Evolutionary conservation across 768 basidiomycete genomes (phyloP).

Genomic region (Lyophyllum shimeji): DNA sequence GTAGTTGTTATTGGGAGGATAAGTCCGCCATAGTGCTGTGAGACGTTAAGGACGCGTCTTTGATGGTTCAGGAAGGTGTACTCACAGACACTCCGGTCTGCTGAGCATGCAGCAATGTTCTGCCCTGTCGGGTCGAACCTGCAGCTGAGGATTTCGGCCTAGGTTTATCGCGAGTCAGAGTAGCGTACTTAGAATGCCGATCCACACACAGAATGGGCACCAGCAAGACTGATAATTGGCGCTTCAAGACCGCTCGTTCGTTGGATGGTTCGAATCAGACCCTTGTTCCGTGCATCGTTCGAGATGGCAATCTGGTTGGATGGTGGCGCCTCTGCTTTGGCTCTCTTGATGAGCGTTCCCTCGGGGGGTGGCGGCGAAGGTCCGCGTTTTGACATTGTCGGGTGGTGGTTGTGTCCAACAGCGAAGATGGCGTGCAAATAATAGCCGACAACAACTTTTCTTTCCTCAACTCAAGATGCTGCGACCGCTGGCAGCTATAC

Average conservation of each 20-base stretch:
- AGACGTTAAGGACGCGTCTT: constrained; percentile 6
- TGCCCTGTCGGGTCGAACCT: constrained; percentile 94
- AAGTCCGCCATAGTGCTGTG: constrained; percentile 86
- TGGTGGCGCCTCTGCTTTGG: constrained; percentile 45
- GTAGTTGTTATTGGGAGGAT: constrained; percentile 91
- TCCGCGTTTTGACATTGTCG: constrained; percentile 70
- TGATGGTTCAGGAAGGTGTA: constrained; percentile 16
- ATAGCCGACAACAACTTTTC: constrained; percentile 7
- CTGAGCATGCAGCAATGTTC: constrained; percentile 89
- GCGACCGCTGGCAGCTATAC: neutral
- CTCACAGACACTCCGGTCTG: constrained; percentile 89
- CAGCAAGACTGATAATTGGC: constrained; percentile 88
- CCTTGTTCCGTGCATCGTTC: constrained; percentile 72
- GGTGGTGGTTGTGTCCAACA: neutral
- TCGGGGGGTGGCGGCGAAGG: constrained; percentile 56
- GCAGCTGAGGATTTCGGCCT: constrained; percentile 89
- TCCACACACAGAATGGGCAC: constrained; percentile 76
- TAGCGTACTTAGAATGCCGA: neutral
- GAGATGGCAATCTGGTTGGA: constrained; percentile 76
- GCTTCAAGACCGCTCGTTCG: constrained; percentile 93
- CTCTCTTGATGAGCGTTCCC: constrained; percentile 66
- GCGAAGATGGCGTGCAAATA: constrained; percentile 7
- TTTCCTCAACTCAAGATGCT: neutral
- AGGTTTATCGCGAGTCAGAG: constrained; percentile 5
- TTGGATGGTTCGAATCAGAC: constrained; percentile 80